These are phyloP conservation scores for Macrotyloma uniflorum DNA, from an alignment of 306 rosid genomes.

Conservation along the genomic window DNA sequence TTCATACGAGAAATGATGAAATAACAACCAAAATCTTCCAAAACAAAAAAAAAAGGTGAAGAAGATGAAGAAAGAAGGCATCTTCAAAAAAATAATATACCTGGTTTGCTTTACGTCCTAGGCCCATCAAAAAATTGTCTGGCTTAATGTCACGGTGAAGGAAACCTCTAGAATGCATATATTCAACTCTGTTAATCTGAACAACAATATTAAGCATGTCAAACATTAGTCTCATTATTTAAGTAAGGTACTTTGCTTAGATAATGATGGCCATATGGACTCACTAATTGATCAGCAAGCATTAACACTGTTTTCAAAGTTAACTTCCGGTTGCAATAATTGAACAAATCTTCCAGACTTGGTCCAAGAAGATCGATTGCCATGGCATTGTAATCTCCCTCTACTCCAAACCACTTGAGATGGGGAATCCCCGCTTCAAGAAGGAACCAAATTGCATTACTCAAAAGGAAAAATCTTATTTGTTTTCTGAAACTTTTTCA, in stretches of 20 bases:
- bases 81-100: slow-evolving; percentile 49
- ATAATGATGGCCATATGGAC: slow-evolving; percentile 40
- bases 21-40: slow-evolving; percentile 20
- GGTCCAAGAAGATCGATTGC: slow-evolving; percentile 99
- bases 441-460: slow-evolving; percentile 44
- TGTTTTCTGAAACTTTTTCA: slow-evolving; percentile 26
- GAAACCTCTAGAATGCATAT: slow-evolving; percentile 99
- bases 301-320: slow-evolving; percentile 90
- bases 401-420: slow-evolving; percentile 99
- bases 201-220: slow-evolving; percentile 26
- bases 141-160: slow-evolving; percentile 99
- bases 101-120: slow-evolving; percentile 99
- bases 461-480: slow-evolving; percentile 30
- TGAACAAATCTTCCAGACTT: slow-evolving; percentile 96
- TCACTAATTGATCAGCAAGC: slow-evolving; percentile 99
- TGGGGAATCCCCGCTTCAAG: slow-evolving; percentile 97
- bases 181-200: slow-evolving; percentile 97
- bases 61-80: slow-evolving; percentile 23
- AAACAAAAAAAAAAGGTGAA: neutral
- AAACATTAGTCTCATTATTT: slow-evolving; percentile 28
- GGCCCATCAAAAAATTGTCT: slow-evolving; percentile 98
- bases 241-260: slow-evolving; percentile 10
- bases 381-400: slow-evolving; percentile 93
- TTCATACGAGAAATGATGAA: slow-evolving; percentile 14
- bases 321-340: slow-evolving; percentile 93